Conservation (phyloP, 257 asterid genomes). For the Nicotiana attenuata region DNA sequence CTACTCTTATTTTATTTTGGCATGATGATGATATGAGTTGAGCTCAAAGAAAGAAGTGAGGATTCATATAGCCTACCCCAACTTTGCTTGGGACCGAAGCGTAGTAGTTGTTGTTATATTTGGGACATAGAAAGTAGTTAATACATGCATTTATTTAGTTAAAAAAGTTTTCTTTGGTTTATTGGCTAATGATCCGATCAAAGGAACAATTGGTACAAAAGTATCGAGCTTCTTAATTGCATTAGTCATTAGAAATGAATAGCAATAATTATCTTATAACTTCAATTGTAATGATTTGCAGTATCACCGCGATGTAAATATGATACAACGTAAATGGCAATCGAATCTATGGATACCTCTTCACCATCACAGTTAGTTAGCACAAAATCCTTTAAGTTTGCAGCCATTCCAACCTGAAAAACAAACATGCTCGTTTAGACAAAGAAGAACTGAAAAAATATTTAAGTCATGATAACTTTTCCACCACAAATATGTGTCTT, state of each 20-base stretch:
- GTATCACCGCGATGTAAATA: neutral
- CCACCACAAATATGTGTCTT: neutral
- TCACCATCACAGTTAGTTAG: conserved; percentile 58
- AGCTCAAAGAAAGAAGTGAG: no score
- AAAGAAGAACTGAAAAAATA: neutral
- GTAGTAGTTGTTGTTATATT: no score
- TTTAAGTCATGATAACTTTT: neutral
- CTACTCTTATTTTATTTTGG: no score
- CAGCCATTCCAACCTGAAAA: conserved; percentile 81
- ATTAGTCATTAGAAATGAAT: neutral
- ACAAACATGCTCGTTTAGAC: conserved; percentile 10
- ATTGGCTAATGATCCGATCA: neutral
- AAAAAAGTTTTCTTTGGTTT: neutral
- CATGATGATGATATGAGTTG: no score
- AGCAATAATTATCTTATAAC: neutral
- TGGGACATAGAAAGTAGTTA: neutral
- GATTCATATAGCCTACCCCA: no score
- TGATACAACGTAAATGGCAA: neutral
- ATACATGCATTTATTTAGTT: neutral
- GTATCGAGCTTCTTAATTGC: neutral
- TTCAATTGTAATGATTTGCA: neutral
- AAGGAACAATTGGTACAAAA: neutral
- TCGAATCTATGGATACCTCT: conserved; percentile 46
- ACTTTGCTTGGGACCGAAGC: no score
- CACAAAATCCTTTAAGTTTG: conserved; percentile 69